Conservation (phyloP, 345 rosid species). For the Lenwebbia sp. region DNA sequence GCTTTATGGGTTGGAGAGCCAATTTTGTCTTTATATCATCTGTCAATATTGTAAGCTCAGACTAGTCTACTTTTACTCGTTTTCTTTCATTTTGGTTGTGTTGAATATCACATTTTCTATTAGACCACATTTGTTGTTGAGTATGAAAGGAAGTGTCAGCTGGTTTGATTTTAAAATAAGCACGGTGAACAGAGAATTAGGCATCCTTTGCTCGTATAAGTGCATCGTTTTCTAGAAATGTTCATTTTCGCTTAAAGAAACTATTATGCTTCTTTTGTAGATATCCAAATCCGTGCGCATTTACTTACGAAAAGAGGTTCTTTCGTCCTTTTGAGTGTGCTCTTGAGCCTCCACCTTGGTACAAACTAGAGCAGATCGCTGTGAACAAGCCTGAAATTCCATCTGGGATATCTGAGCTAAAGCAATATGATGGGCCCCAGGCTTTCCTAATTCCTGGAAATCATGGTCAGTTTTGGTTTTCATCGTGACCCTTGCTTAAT, state of each 20-base stretch:
- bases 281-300: conserved; percentile 93
- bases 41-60: background rate
- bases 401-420: conserved; percentile 46
- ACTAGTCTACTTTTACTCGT: background rate
- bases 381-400: conserved; percentile 88
- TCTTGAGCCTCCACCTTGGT: conserved; percentile 86
- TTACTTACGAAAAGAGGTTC: conserved; percentile 82
- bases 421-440: conserved; percentile 90
- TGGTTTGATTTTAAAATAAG: background rate
- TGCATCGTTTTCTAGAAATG: background rate
- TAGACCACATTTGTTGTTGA: background rate
- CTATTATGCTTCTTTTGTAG: conserved; percentile 22
- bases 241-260: background rate
- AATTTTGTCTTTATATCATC: background rate
- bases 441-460: conserved; percentile 95
- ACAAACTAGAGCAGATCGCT: conserved; percentile 62
- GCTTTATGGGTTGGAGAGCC: background rate
- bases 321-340: conserved; percentile 96
- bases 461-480: conserved; percentile 60
- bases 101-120: background rate
- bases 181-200: background rate
- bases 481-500: background rate
- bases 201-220: background rate
- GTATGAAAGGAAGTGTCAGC: background rate
- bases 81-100: background rate